These are phyloP conservation scores for Monosporascus sp. DNA, from an alignment of 2,329 filamentous ascomycete species.

Conservation along the genomic window DNA sequence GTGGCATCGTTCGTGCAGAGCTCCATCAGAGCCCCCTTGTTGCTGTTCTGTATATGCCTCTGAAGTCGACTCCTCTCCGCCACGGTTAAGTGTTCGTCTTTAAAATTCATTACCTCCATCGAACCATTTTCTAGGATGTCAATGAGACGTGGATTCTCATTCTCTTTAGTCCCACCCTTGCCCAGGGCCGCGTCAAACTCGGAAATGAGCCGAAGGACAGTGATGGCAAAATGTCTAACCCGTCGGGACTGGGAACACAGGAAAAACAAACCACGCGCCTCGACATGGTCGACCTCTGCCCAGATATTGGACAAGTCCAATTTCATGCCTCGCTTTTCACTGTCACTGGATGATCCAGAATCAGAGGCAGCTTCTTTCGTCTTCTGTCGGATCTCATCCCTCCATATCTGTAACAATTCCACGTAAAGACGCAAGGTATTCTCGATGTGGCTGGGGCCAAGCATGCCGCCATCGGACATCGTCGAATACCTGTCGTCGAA, in stretches of 20 bases:
- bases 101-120: slow-evolving; percentile 82
- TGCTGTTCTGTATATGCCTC: slow-evolving; percentile 79
- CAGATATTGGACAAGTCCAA: slow-evolving; percentile 83
- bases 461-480: slow-evolving; percentile 96
- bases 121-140: slow-evolving; percentile 89
- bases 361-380: slow-evolving; percentile 67
- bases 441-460: slow-evolving; percentile 90
- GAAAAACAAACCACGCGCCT: slow-evolving; percentile 95
- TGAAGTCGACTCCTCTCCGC: slow-evolving; percentile 90
- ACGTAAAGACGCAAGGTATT: slow-evolving; percentile 90
- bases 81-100: slow-evolving; percentile 84
- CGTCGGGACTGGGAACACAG: slow-evolving; percentile 90
- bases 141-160: slow-evolving; percentile 71
- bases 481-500: slow-evolving; percentile 97
- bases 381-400: slow-evolving; percentile 89
- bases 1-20: slow-evolving; percentile 92
- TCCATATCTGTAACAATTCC: slow-evolving; percentile 93
- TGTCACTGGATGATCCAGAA: slow-evolving; percentile 52
- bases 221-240: slow-evolving; percentile 86
- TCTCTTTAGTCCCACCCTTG: slow-evolving; percentile 53
- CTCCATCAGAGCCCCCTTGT: slow-evolving; percentile 83
- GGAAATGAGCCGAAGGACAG: slow-evolving; percentile 82
- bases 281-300: slow-evolving; percentile 92
- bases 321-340: slow-evolving; percentile 69
- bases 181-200: slow-evolving; percentile 90